Evolutionary conservation across 495 filamentous ascomycete species (phyloP).

Genomic region (Tuber melanosporum): DNA sequence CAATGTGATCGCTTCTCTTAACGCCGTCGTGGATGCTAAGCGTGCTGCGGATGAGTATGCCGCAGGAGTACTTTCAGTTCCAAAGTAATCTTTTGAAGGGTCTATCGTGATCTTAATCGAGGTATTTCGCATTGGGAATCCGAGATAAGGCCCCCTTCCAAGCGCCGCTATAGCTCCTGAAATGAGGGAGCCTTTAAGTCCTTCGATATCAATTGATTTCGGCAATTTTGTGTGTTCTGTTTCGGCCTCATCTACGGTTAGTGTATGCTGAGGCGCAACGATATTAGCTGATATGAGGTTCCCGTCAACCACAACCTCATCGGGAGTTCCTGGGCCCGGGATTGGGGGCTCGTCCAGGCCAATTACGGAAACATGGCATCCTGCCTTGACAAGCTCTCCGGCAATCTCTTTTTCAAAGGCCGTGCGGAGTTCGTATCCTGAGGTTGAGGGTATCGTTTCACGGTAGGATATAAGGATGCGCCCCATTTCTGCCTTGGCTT

Average conservation of each 20-base stretch:
- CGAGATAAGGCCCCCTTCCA: constrained; percentile 70
- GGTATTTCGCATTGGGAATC: constrained; percentile 66
- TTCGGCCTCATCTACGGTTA: constrained; percentile 38
- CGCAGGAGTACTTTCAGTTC: constrained; percentile 58
- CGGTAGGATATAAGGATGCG: constrained; percentile 92
- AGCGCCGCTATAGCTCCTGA: constrained; percentile 81
- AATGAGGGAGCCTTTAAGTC: constrained; percentile 51
- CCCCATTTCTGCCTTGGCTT: constrained; percentile 83
- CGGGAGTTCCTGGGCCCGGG: constrained; percentile 41
- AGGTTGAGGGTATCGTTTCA: constrained; percentile 57
- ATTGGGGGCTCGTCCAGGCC: constrained; percentile 56
- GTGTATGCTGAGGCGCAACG: not conserved
- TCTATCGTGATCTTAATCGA: constrained; percentile 64
- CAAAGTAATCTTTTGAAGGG: constrained; percentile 58
- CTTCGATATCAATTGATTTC: constrained; percentile 37
- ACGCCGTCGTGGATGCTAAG: constrained; percentile 59
- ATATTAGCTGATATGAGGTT: constrained; percentile 20
- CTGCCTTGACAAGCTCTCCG: constrained; percentile 70
- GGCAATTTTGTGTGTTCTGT: constrained; percentile 21
- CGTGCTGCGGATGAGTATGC: constrained; percentile 74
- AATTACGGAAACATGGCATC: constrained; percentile 61
- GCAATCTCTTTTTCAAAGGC: constrained; percentile 72
- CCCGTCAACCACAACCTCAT: constrained; percentile 21
- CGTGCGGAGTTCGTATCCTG: constrained; percentile 51
- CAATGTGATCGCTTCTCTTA: constrained; percentile 51